These are phyloP conservation scores for Xanthoconium purpureum DNA, from an alignment of 768 basidiomycete species.

Conservation along the genomic window DNA sequence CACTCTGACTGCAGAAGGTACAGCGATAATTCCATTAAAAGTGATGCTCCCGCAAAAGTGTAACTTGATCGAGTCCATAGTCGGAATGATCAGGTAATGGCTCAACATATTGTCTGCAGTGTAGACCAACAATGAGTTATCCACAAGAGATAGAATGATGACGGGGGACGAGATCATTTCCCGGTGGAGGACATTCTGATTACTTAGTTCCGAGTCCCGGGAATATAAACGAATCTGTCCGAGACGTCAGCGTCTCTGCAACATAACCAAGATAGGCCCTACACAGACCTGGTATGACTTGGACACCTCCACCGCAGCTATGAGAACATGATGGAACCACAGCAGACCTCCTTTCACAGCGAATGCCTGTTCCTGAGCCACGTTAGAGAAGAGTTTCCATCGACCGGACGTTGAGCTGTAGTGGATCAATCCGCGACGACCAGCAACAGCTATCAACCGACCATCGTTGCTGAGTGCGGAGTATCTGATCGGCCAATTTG, in stretches of 20 bases:
- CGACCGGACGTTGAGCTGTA: conserved; percentile 92
- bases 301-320: conserved; percentile 83
- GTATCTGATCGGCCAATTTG: conserved; percentile 93
- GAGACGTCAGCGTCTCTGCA: not conserved
- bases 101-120: conserved; percentile 90
- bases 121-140: conserved; percentile 93
- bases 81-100: conserved; percentile 89
- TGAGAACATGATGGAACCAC: conserved; percentile 95
- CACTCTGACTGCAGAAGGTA: conserved; percentile 79
- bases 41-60: conserved; percentile 93
- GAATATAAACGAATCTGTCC: conserved; percentile 88
- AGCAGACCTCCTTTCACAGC: conserved; percentile 84
- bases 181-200: conserved; percentile 78
- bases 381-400: conserved; percentile 87
- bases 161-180: conserved; percentile 76
- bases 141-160: conserved; percentile 85
- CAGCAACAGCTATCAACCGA: conserved; percentile 87
- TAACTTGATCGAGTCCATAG: conserved; percentile 76
- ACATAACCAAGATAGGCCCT: not conserved
- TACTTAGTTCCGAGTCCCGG: conserved; percentile 82
- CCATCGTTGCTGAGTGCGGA: conserved; percentile 90
- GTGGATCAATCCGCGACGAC: conserved; percentile 85
- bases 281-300: conserved; percentile 69
- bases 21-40: conserved; percentile 85
- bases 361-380: conserved; percentile 84